Conservation (phyloP, 805 yeast species). For the Nakazawaea ernobii region DNA sequence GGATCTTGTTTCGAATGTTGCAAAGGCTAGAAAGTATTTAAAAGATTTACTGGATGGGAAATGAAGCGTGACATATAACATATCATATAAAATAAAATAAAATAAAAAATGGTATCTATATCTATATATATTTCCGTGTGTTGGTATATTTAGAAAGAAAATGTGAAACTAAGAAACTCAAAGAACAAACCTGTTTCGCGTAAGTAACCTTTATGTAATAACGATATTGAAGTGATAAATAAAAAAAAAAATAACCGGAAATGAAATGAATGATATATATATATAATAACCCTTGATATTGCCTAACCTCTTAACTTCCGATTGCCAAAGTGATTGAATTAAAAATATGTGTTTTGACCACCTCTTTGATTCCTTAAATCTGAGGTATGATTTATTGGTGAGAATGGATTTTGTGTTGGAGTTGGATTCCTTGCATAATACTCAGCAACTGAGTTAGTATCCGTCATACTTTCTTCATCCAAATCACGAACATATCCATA, state of each 20-base stretch:
- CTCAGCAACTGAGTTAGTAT: conserved; percentile 1
- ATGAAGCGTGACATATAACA: neutral
- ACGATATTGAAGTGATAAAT: too few relatives aligned
- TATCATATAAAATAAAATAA: neutral
- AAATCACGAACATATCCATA: conserved; percentile 5
- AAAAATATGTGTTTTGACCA: conserved; percentile 9
- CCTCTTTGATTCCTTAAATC: neutral
- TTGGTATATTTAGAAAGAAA: too few relatives aligned
- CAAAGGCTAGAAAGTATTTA: conserved; percentile 3
- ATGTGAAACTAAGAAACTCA: neutral
- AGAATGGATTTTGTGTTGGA: neutral
- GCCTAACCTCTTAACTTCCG: too few relatives aligned
- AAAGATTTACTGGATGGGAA: conserved; percentile 1
- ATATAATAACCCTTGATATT: too few relatives aligned
- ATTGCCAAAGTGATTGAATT: neutral
- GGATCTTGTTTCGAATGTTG: conserved; percentile 1
- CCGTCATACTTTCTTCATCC: neutral
- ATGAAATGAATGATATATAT: neutral
- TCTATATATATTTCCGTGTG: neutral
- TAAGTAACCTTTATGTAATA: neutral
- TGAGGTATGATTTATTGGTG: neutral
- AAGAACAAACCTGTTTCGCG: neutral
- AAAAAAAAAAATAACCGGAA: neutral
- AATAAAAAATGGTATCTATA: neutral
- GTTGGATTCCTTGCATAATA: neutral